These are phyloP conservation scores for Phytophthora litchii DNA, from an alignment of 352 stramenopile species.

Conservation along the genomic window DNA sequence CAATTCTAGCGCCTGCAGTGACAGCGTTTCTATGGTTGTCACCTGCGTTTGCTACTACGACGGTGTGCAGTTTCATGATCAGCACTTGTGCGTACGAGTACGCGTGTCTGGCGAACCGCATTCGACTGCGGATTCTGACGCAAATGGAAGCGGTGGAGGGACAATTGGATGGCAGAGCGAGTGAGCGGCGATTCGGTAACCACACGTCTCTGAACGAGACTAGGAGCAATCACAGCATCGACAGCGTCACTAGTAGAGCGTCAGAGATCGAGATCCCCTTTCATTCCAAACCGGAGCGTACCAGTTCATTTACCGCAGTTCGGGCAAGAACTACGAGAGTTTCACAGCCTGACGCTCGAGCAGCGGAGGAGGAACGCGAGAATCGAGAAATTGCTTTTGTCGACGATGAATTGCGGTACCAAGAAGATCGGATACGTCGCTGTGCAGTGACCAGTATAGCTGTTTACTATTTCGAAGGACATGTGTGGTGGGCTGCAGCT, in stretches of 20 bases:
- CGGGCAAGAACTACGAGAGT: too few relatives aligned
- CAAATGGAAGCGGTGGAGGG: slow-evolving; percentile 33
- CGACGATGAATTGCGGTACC: slow-evolving; percentile 31
- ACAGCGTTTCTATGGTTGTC: slow-evolving; percentile 73
- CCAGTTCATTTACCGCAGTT: too few relatives aligned
- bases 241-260: slow-evolving; percentile 19
- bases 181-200: slow-evolving; percentile 8
- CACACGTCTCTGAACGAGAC: slow-evolving; percentile 28
- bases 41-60: slow-evolving; percentile 63
- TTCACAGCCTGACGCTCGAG: slow-evolving; percentile 12
- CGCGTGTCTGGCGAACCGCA: slow-evolving; percentile 69
- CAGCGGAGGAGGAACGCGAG: slow-evolving; percentile 25
- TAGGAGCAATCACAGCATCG: slow-evolving; percentile 23
- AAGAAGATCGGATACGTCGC: slow-evolving; percentile 27
- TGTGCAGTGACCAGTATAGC: slow-evolving; percentile 34
- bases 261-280: slow-evolving; percentile 3
- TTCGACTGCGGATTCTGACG: slow-evolving; percentile 55
- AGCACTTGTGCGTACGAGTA: slow-evolving; percentile 74
- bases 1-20: slow-evolving; percentile 58
- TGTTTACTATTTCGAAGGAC: slow-evolving; percentile 27
- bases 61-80: slow-evolving; percentile 64
- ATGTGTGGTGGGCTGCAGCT: slow-evolving; percentile 22
- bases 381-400: slow-evolving; percentile 33
- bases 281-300: background rate
- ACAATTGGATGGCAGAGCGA: background rate